Base-by-base conservation (phyloP, 306 rosid species). In the Begonia peltatifolia region DNA sequence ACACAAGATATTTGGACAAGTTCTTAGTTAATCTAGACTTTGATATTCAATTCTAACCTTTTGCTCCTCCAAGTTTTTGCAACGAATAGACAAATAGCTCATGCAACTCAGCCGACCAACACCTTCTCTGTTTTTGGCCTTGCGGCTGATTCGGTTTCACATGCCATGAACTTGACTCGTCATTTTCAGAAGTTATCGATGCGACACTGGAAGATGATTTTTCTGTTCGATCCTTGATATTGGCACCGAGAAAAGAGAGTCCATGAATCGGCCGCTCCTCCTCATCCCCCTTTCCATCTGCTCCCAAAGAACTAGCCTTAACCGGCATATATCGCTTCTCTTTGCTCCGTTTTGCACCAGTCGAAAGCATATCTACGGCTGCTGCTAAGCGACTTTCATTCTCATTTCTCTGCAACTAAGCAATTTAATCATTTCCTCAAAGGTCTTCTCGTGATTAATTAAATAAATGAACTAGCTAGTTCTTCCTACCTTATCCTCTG, bases 51-150 rank as follows among this genome's bases (percentile, higher is more conserved):
- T 41, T 61, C 84, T 65, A 47, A 92, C 99, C 99, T 76, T 86
- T 96, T 66, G 96, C 74, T 53, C 99, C 99, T 54, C 99, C 99
- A 9, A 92, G 94, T 70, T 86, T 84, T 68, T 86, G 93, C 82
- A 92, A 68, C 10, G 99, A 92, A 71, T 65, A 77, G 43, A 83
- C 84, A 44, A 92, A 92, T 53, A 87, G 60, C 18, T 94, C 62
- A 55, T 92, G 99, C 80, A 92, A 67, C 64, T 92, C 96, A 0
- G 94, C 94, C 0, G 99, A 92, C 99, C 99, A 92, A 74, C 99
- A 92, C 50, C 99, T 69, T 67, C 99, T 79, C 78, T 81, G 99
- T 57, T 92, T 92, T 70, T 96, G 64, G 53, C 76, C 25, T 17
- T 67, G 49, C 68, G 72, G 83, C 60, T 74, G 94, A 56, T 70